phyloP scores from a whole-genome alignment of 805 yeast species.

The Ogataea henricii region DNA sequence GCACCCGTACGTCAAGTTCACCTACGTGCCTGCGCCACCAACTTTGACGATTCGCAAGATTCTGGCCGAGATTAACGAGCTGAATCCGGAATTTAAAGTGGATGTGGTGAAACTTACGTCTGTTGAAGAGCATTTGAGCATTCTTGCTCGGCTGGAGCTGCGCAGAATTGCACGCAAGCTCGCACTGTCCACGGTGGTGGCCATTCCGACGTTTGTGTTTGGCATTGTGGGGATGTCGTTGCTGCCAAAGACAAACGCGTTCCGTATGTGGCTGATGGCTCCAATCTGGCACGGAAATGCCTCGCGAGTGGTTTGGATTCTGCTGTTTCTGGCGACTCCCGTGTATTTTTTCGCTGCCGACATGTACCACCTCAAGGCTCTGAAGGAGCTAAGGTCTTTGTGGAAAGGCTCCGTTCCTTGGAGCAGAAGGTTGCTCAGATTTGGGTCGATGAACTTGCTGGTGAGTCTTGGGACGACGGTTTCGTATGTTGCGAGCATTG shows the following conservation, averaged over 20 bases:
- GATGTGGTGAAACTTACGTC: constrained; percentile 54
- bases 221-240: constrained; percentile 73
- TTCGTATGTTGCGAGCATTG: constrained; percentile 69
- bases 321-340: constrained; percentile 67
- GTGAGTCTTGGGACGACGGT: constrained; percentile 75
- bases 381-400: constrained; percentile 55
- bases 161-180: constrained; percentile 47
- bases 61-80: constrained; percentile 47
- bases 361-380: constrained; percentile 67
- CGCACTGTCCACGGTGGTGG: constrained; percentile 50
- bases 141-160: constrained; percentile 51
- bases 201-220: constrained; percentile 65
- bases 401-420: constrained; percentile 60
- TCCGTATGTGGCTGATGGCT: constrained; percentile 56
- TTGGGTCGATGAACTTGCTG: constrained; percentile 78
- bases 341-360: constrained; percentile 76
- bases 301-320: constrained; percentile 63
- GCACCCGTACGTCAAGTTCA: constrained; percentile 61
- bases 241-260: constrained; percentile 41
- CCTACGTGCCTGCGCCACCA: constrained; percentile 62
- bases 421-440: constrained; percentile 57
- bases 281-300: constrained; percentile 67
- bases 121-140: constrained; percentile 63
- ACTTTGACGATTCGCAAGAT: constrained; percentile 57
- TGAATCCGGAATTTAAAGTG: constrained; percentile 50